These are phyloP conservation scores for Phaffomyces thermotolerans DNA, from an alignment of 805 yeast genomes.

Conservation along the genomic window DNA sequence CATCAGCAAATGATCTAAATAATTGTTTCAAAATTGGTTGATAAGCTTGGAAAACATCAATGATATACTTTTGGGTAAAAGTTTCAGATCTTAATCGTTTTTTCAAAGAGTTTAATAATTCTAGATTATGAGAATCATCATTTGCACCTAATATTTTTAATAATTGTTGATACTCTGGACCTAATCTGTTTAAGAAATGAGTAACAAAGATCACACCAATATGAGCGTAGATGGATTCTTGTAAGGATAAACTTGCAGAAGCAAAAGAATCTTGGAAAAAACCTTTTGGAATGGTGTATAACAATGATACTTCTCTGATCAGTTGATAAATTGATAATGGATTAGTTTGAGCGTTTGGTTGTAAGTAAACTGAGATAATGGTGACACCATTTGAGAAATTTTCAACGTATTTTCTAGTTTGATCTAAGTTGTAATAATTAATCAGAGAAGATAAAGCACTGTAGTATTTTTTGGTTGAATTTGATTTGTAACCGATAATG, in stretches of 20 bases:
- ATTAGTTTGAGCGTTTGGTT: constrained; percentile 44
- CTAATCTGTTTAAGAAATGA: constrained; percentile 90
- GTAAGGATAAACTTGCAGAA: constrained; percentile 74
- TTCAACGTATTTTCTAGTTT: constrained; percentile 89
- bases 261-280: constrained; percentile 70
- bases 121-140: constrained; percentile 59
- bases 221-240: constrained; percentile 92
- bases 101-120: constrained; percentile 71
- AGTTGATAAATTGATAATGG: constrained; percentile 79
- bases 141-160: constrained; percentile 46
- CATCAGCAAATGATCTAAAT: constrained; percentile 86
- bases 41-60: constrained; percentile 66
- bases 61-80: constrained; percentile 77
- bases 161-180: constrained; percentile 77
- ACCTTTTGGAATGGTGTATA: constrained; percentile 87
- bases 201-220: constrained; percentile 88
- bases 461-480: constrained; percentile 78
- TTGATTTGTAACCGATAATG: constrained; percentile 80
- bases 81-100: constrained; percentile 90
- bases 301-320: constrained; percentile 86
- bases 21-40: constrained; percentile 69
- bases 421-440: constrained; percentile 77
- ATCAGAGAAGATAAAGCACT: constrained; percentile 82
- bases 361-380: constrained; percentile 78
- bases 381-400: constrained; percentile 87